Percentiles rank a stretch among this genome's conserved stretches.
Conservation (phyloP, 805 yeast species). For the Cyberlindnera americana region DNA sequence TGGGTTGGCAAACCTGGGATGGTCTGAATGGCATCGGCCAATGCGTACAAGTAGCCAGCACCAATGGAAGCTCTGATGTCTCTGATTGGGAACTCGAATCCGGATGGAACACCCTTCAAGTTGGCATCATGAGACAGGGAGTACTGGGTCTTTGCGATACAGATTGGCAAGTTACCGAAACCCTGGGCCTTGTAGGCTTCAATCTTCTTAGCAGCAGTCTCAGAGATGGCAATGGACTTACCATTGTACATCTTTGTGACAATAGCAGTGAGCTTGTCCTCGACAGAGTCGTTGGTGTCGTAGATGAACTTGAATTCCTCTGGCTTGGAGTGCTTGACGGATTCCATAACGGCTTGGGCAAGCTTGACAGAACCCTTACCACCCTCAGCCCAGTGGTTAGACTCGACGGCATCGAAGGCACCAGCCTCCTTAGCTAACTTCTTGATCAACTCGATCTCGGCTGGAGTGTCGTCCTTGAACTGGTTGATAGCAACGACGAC, state of each 20-base stretch:
- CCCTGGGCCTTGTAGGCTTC: conserved; percentile 70
- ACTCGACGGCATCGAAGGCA: conserved; percentile 72
- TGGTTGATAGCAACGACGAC: conserved; percentile 82
- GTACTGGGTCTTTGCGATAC: conserved; percentile 85
- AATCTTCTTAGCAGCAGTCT: conserved; percentile 66
- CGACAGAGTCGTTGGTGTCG: conserved; percentile 58
- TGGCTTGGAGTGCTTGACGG: conserved; percentile 45
- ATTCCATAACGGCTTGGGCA: conserved; percentile 66
- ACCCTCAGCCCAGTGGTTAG: conserved; percentile 87
- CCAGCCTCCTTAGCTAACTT: conserved; percentile 72
- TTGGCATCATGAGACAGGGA: conserved; percentile 80
- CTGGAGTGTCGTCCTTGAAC: conserved; percentile 67
- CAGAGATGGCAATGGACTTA: conserved; percentile 61
- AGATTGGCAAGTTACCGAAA: conserved; percentile 71
- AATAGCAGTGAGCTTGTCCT: conserved; percentile 61
- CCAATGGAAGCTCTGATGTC: conserved; percentile 77
- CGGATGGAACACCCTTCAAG: conserved; percentile 80
- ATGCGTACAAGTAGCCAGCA: conserved; percentile 80
- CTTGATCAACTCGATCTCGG: conserved; percentile 65
- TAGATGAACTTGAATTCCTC: conserved; percentile 52
- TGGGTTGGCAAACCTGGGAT: conserved; percentile 85
- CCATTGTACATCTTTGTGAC: conserved; percentile 82
- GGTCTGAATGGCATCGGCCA: conserved; percentile 84
- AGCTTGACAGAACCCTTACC: conserved; percentile 75
- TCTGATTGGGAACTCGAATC: conserved; percentile 75